These are phyloP conservation scores for Phytopythium ostracodes DNA, from an alignment of 352 stramenopile genomes.

Conservation along the genomic window DNA sequence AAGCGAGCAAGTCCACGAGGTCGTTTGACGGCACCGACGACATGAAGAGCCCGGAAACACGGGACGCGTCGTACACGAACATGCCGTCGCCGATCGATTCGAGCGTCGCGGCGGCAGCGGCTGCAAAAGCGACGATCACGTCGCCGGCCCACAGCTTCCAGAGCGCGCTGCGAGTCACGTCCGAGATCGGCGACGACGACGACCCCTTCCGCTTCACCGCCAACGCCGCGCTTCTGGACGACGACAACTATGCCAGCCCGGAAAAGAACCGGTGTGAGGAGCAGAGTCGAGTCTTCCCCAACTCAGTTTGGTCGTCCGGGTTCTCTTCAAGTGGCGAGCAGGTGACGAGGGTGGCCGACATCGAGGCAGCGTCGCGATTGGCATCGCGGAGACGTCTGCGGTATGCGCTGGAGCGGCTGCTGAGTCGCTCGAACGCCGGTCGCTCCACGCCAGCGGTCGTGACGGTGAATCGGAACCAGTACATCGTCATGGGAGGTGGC, in stretches of 20 bases:
- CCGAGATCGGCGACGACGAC: slow-evolving; percentile 4
- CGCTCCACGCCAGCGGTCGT: slow-evolving; percentile 9
- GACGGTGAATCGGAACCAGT: slow-evolving; percentile 31
- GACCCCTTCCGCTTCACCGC: slow-evolving; percentile 3
- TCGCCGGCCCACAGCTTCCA: slow-evolving; percentile 2
- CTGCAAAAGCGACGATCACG: neutral
- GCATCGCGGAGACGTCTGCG: slow-evolving; percentile 1
- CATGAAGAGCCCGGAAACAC: neutral
- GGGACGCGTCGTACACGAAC: slow-evolving; percentile 4
- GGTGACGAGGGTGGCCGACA: neutral
- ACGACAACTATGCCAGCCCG: slow-evolving; percentile 1
- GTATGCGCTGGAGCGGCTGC: slow-evolving; percentile 18
- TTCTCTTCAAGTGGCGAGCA: neutral
- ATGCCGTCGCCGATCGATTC: neutral
- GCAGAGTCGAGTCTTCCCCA: neutral
- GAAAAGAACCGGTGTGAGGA: neutral
- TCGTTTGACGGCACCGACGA: neutral
- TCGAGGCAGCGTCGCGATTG: slow-evolving; percentile 9
- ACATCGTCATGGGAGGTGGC: slow-evolving; percentile 16
- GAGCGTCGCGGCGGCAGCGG: neutral
- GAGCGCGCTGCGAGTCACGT: slow-evolving; percentile 6
- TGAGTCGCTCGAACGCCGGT: slow-evolving; percentile 3
- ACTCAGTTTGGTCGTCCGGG: slow-evolving; percentile 2
- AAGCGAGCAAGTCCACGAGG: neutral
- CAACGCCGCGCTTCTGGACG: neutral